Base-by-base conservation (phyloP, 2,329 filamentous ascomycete genomes). In the Fusarium azukiicola region DNA sequence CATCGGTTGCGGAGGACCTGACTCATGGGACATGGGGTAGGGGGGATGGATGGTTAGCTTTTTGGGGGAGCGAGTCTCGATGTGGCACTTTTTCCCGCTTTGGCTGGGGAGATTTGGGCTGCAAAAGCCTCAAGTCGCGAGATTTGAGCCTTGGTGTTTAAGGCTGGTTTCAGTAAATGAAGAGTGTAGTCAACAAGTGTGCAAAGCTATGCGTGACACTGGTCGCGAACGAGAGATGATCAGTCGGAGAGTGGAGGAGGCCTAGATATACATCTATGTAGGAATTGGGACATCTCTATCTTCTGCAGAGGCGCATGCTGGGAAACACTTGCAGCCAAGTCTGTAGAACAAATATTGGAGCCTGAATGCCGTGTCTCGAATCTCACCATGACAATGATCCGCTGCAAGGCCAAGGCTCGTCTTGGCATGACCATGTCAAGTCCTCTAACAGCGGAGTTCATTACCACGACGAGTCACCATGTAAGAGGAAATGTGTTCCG, bases 71-170 rank as follows among this genome's bases (percentile, higher is more conserved):
- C 38, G 9, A 32, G 61, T 23, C 61, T 64, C 32, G 42, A 64
- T 64, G 40, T 27, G 61, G 61, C 40, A 64, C 40, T 32, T 64
- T 64, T 64, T 64, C 23, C 61, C 61, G 61, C 61, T 36, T 27
- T 2, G 17, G 14, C 16, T 47, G 23, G 11, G 17, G 54, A n/a
- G 12, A 47, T 46, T 64, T 21, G 3, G 42, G 6, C 46, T 40
- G 11, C 42, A 7, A 64, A 21, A 7, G 19, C 61, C n/a, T 64
- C 61, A 46, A 13, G 0, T 14, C 19, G 17, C 32, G 12, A 47
- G 12, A 64, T 64, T 50, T 36, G 23, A 32, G 42, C 23, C 32
- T n/a, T 38, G 19, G 32, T n/a, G 21, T 56, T 38, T 38, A 14
- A 38, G 19, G 19, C 12, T 38, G 17, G 32, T 3, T 38, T 10